Base-by-base conservation (phyloP, 2,329 filamentous ascomycete species). In the Sclerotinia borealis region DNA sequence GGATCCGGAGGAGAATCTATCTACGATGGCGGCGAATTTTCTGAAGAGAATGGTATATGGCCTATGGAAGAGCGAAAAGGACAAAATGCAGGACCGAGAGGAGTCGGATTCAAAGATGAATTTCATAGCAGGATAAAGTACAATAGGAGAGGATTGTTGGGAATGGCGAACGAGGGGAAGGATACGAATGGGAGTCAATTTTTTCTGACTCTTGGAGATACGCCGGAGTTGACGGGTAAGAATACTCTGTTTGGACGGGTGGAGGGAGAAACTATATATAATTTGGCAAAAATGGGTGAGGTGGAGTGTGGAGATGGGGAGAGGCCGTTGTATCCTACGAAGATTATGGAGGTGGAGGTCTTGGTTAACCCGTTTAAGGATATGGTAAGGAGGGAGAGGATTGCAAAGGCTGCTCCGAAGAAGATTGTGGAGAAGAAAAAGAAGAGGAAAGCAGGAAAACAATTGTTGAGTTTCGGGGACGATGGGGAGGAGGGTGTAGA, bases 241-340 rank as follows among this genome's bases (percentile, higher is more conserved):
- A 97, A 97, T 76, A 98, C 95, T 0, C 79, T 98, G 75, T 98
- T 99, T 79, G 95, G 95, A 22, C 83, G 95, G 63, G 84, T 99
- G 50, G 92, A 90, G 41, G 95, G 93, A 34, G 92, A 98, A 68
- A 97, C 93, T 19, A 95, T 99, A 62, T 99, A 96, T 78, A 98
- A 97, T 75, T 76, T 99, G 72, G 87, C 93, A 73, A 96, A 93
- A 77, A 96, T 98, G 81, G 92, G 90, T 25, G 93, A 98, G 74
- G 85, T 85, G 0, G 95, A 98, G 73, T 79, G 96, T 22, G 88
- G 91, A 59, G 88, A 91, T 61, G 88, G 87, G 19, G 93, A 98
- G 67, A 83, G 92, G 66, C 93, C 93, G 2, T 77, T 96, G 55
- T 99, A 96, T 75, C 89, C 93, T 0, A 85, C 92, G 41, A 92